Base-by-base conservation (phyloP, 2,329 filamentous ascomycete genomes). In the Massarina eburnea region DNA sequence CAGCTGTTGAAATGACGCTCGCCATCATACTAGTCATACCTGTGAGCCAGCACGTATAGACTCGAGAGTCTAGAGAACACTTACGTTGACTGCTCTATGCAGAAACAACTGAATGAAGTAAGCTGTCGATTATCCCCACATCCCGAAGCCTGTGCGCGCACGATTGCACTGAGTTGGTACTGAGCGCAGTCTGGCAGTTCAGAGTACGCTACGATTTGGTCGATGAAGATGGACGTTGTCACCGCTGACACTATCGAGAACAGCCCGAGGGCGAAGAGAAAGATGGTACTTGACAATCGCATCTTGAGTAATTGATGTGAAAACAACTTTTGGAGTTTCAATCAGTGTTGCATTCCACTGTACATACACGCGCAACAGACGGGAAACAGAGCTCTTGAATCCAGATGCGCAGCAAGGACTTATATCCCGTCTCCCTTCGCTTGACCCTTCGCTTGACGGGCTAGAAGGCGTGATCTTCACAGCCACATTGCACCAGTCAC, bases 41-140 rank as follows among this genome's bases (percentile, higher is more conserved):
- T 30, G 15, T 18, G 12, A 35, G 29, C 7, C 7, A 14, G 5
- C n/a, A 8, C 20, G 3, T 8, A 36, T 6, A 19, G 12, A 19
- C 8, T 3, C 4, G 7, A 24, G 7, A 3, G 24, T 20, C 18
- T 8, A 20, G 15, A 29, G n/a, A n/a, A n/a, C n/a, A 20, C 37
- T 15, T 19, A 39, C 37, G 17, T 39, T 3, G 37, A 39, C 18
- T 39, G 37, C 9, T 46, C 39, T 3, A 52, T 15, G 37, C 56
- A 59, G 32, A 59, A 59, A 39, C 56, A 59, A 9, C 39, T 46
- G 39, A 57, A 57, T 30, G 42, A 52, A 4, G 56, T 59, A 19
- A 57, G 42, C 24, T 50, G 44, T 32, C 34, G 39, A 14, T 49
- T 37, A 17, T 59, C 56, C n/a, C 56, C 56, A 24, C 56, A 59